These are phyloP conservation scores for Ophiostoma sp. DNA, from an alignment of 2,329 filamentous ascomycete genomes.

Conservation along the genomic window DNA sequence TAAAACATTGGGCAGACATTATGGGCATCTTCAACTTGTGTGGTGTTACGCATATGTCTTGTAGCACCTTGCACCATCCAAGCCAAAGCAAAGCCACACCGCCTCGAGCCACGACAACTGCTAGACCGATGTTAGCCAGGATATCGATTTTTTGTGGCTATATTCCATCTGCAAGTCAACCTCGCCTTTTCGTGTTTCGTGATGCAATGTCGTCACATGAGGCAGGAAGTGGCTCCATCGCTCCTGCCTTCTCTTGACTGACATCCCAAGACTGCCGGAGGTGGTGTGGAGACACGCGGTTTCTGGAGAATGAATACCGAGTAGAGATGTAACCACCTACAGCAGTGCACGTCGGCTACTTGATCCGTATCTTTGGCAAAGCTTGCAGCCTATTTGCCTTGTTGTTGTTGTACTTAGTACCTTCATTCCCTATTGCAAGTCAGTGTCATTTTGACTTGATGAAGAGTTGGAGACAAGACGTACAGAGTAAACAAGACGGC, in stretches of 20 bases:
- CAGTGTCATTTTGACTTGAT: no score
- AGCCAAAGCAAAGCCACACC: neutral
- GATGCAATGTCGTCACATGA: neutral
- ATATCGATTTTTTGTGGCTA: neutral
- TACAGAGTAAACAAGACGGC: neutral
- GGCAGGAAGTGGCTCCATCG: neutral
- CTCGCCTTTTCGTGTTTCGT: neutral
- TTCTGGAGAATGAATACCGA: neutral
- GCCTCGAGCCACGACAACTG: neutral
- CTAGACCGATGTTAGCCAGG: neutral
- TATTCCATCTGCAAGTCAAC: neutral
- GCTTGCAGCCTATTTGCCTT: no score
- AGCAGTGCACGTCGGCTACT: neutral
- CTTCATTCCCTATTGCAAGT: no score
- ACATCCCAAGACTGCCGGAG: neutral
- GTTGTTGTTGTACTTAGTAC: no score
- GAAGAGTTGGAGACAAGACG: neutral
- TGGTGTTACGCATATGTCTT: neutral
- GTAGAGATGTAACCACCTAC: neutral
- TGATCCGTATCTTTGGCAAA: neutral
- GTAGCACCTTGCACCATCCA: neutral
- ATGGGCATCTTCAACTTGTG: no score
- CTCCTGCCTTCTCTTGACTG: neutral
- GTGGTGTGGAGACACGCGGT: conserved; percentile 5
- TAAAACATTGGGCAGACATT: no score